Base-by-base conservation (phyloP, 2,329 filamentous ascomycete genomes). In the Penicillium thymicola region DNA sequence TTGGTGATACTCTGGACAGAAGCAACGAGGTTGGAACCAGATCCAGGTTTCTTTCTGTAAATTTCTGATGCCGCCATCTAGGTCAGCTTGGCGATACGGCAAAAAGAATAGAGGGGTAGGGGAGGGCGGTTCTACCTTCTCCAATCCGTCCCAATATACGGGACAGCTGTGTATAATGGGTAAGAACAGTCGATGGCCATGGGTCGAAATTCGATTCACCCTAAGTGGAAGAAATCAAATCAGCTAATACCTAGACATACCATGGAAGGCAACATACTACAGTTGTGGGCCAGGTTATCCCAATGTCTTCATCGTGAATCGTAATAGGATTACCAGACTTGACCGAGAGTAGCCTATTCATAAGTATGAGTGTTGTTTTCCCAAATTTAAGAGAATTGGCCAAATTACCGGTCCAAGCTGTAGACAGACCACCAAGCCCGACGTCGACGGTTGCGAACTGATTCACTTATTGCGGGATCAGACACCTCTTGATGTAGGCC, bases 351-450 rank as follows among this genome's bases (percentile, higher is more conserved):
- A 84, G 78, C 14, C 75, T 72, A 34, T 21, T 5, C 8, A 37
- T 16, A 8, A 25, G 42, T n/a, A 42, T 58, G 7, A 63, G 51
- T 41, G 16, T 44, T n/a, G 18, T 2, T 44, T 37, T 38, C 14
- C 43, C 27, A n/a, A 14, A 8, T 11, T 6, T 13, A 7, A 8
- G 23, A 6, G 34, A 21, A 28, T 14, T 27, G 6, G 9, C 7
- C 14, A 18, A n/a, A 38, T 27, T 64, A 72, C 69, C 79, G 72
- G 64, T 83, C 81, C 37, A 84, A 70, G 60, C 80, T 82, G 63
- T 84, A 84, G 1, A 83, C 77, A 32, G 78, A 82, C 81, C 81
- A 84, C 81, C 81, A 84, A 4, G 81, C 75, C 8, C 81, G 75
- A 8, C 82, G 76, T 9, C 81, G 75, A 54, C 78, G 79, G 58